phyloP scores from a whole-genome alignment of 305 asterid genomes.

The Nicotiana rustica region DNA sequence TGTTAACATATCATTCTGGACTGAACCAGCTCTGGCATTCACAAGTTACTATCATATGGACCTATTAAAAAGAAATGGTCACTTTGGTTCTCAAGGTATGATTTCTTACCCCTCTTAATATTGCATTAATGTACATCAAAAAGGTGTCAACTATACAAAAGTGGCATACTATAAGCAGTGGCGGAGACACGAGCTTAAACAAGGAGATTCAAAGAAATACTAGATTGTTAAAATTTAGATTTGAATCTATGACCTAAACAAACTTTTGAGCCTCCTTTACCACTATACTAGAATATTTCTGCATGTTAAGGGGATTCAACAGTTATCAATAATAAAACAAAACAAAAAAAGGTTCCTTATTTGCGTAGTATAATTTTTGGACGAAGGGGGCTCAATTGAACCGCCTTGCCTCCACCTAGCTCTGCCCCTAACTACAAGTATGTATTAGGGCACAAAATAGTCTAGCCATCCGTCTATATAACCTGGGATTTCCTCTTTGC shows the following conservation, averaged over 20 bases:
- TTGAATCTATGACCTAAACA: too few relatives aligned
- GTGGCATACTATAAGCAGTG: background rate
- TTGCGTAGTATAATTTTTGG: too few relatives aligned
- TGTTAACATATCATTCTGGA: slow-evolving; percentile 57
- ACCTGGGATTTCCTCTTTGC: background rate
- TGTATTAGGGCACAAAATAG: background rate
- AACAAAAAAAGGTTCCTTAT: too few relatives aligned
- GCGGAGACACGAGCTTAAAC: too few relatives aligned
- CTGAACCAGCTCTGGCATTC: slow-evolving; percentile 68
- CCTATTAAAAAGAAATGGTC: slow-evolving; percentile 58
- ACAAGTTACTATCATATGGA: slow-evolving; percentile 59
- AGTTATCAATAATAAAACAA: too few relatives aligned
- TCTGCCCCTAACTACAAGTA: background rate
- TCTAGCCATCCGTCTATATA: background rate
- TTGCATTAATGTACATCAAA: background rate
- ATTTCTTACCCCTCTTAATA: background rate
- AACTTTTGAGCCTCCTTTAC: too few relatives aligned
- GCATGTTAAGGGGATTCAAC: too few relatives aligned
- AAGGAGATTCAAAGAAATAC: too few relatives aligned
- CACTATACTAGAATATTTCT: too few relatives aligned
- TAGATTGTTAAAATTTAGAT: too few relatives aligned
- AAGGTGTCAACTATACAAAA: background rate
- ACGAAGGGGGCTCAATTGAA: too few relatives aligned
- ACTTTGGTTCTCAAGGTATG: slow-evolving; percentile 55
- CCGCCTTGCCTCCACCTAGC: too few relatives aligned